Evolutionary conservation across 2,329 filamentous ascomycete species (phyloP), one percentile per base, ranked within the genome.

Genomic region (Exophiala bonariae): DNA sequence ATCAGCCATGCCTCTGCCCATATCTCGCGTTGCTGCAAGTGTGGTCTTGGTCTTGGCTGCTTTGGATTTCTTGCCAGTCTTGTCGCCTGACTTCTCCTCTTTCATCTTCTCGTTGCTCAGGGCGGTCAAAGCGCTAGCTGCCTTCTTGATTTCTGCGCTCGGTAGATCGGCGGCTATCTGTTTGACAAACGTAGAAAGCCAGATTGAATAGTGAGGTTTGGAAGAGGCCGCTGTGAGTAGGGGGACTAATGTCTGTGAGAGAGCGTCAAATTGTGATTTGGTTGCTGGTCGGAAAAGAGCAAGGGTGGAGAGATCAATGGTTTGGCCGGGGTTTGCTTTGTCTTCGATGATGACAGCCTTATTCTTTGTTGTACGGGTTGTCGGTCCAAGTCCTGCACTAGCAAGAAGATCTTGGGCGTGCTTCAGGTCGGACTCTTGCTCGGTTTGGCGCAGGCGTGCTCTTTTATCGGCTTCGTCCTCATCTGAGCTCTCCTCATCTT

Each of bases 41-140:
- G 82, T 85, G 14, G 87, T 82, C 83, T 99, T 99, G 31, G 87
- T 95, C 83, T 97, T 97, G 53, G 89, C 87, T 3, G 91, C 91
- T 81, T 97, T 97, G 60, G 78, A 83, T 83, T 97, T 99, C 87
- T 97, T 99, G 63, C 86, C 88, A 44, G 88, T 85, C 78, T 96
- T 96, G 57, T 96, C 89, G 3, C 88, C 82, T 3, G 86, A 84
- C 80, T 97, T 96, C 80, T 99, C 93, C 70, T 96, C 91, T 77
- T 90, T 95, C 86, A 97, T 86, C 80, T 95, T 96, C 81, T 97
- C 93, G 67, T 99, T 99, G 66, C 89, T 81, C 47, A 96, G 79
- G 4, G 90, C 86, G n/a, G 91, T 96, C 63, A 99, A 72, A 4
- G 81, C 80, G 68, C 87, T 95, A 10, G 89, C 82, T 57, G 96